phyloP scores from a whole-genome alignment of 495 filamentous ascomycete species.

The Neurospora pannonica region DNA sequence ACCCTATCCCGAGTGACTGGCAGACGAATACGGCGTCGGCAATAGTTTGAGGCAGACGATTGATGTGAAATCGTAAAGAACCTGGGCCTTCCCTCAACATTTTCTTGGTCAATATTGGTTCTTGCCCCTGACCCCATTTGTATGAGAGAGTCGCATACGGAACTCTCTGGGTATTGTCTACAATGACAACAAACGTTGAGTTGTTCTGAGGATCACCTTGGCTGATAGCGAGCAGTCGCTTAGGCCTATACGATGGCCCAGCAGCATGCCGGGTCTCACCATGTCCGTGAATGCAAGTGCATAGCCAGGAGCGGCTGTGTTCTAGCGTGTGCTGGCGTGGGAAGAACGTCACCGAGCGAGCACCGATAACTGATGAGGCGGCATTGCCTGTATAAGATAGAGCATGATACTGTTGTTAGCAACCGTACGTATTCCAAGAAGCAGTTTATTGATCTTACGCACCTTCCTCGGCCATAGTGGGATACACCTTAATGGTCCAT shows the following conservation, averaged over 20 bases:
- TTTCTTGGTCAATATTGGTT: neutral
- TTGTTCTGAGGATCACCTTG: neutral
- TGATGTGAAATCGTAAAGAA: neutral
- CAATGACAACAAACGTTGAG: neutral
- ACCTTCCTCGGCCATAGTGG: neutral
- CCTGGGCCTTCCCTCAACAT: neutral
- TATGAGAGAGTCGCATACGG: neutral
- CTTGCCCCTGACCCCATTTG: neutral
- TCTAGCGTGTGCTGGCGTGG: neutral
- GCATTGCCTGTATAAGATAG: neutral
- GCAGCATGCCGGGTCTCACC: neutral
- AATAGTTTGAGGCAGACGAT: neutral
- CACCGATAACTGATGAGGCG: neutral
- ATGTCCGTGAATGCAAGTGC: neutral
- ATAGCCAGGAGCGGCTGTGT: neutral
- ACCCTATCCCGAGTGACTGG: neutral
- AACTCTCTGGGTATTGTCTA: neutral
- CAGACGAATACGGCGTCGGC: neutral
- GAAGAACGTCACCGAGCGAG: neutral
- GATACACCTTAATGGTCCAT: neutral
- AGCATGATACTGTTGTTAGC: neutral
- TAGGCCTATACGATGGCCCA: neutral
- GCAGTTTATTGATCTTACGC: neutral
- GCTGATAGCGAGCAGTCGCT: neutral
- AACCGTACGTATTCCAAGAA: neutral